phyloP scores from a whole-genome alignment of 2,329 filamentous ascomycete genomes.

The Alternaria conjuncta region DNA sequence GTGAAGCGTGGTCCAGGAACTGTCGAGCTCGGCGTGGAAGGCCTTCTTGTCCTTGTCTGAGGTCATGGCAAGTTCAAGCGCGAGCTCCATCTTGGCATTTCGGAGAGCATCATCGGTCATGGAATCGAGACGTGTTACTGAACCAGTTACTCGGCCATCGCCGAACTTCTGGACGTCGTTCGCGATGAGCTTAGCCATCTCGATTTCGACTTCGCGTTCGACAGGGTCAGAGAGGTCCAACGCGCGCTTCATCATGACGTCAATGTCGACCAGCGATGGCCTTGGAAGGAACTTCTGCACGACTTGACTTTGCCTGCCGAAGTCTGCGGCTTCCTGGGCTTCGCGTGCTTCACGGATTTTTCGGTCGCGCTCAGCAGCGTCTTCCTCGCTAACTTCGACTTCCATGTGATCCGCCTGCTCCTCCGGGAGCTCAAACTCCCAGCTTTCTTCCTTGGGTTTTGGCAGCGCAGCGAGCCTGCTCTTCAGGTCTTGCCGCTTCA shows the following conservation, averaged over 20 bases:
- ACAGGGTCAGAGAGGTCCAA: slow-evolving; percentile 67
- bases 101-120: slow-evolving; percentile 76
- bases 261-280: slow-evolving; percentile 74
- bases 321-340: slow-evolving; percentile 71
- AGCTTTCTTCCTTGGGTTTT: slow-evolving; percentile 91
- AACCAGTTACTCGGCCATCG: slow-evolving; percentile 68
- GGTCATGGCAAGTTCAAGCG: slow-evolving; percentile 67
- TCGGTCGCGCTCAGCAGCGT: slow-evolving; percentile 76
- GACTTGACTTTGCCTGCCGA: slow-evolving; percentile 86
- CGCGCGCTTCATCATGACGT: slow-evolving; percentile 69
- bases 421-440: slow-evolving; percentile 90
- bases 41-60: slow-evolving; percentile 57
- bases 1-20: slow-evolving; percentile 60
- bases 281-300: slow-evolving; percentile 84
- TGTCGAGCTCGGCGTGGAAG: slow-evolving; percentile 52
- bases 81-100: slow-evolving; percentile 77
- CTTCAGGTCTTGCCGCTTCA: slow-evolving; percentile 71
- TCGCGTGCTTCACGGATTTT: slow-evolving; percentile 68
- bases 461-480: slow-evolving; percentile 81
- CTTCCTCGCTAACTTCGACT: slow-evolving; percentile 66
- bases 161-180: slow-evolving; percentile 82
- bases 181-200: slow-evolving; percentile 80
- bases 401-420: slow-evolving; percentile 69
- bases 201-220: slow-evolving; percentile 73
- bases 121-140: slow-evolving; percentile 63